These are phyloP conservation scores for Scedosporium apiospermum DNA, from an alignment of 2,329 filamentous ascomycete species.

Conservation along the genomic window DNA sequence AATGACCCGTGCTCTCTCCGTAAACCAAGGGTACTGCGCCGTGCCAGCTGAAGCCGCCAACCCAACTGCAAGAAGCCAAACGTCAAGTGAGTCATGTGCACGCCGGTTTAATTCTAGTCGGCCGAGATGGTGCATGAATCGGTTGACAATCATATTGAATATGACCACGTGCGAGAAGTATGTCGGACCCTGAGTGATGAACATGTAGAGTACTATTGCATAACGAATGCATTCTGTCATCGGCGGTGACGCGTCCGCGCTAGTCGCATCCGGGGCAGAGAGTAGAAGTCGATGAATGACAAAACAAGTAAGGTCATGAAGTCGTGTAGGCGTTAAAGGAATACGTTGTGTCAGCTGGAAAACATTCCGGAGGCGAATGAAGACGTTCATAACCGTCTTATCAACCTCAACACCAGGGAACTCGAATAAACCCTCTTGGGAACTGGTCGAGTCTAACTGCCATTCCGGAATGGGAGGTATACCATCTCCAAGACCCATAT, in stretches of 20 bases:
- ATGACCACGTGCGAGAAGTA: slow-evolving; percentile 43
- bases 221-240: slow-evolving; percentile 36
- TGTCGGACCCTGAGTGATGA: slow-evolving; percentile 42
- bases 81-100: slow-evolving; percentile 17
- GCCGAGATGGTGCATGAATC: slow-evolving; percentile 22
- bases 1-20: slow-evolving; percentile 11
- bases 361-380: slow-evolving; percentile 33
- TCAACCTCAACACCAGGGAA: slow-evolving; percentile 21
- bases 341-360: slow-evolving; percentile 23
- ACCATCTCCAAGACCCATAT: slow-evolving; percentile 35
- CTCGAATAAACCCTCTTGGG: slow-evolving; percentile 6
- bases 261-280: slow-evolving; percentile 3
- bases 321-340: slow-evolving; percentile 26
- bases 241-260: slow-evolving; percentile 1
- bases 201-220: slow-evolving; percentile 39
- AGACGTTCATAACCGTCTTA: slow-evolving; percentile 22
- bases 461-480: slow-evolving; percentile 39
- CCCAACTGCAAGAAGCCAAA: slow-evolving; percentile 34
- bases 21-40: slow-evolving; percentile 19
- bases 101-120: slow-evolving; percentile 5
- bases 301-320: slow-evolving; percentile 47
- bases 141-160: slow-evolving; percentile 21
- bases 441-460: slow-evolving; percentile 21
- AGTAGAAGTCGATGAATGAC: slow-evolving; percentile 39
- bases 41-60: slow-evolving; percentile 24